These are phyloP conservation scores for Xylaria venustula DNA, from an alignment of 495 filamentous ascomycete genomes.

Conservation along the genomic window DNA sequence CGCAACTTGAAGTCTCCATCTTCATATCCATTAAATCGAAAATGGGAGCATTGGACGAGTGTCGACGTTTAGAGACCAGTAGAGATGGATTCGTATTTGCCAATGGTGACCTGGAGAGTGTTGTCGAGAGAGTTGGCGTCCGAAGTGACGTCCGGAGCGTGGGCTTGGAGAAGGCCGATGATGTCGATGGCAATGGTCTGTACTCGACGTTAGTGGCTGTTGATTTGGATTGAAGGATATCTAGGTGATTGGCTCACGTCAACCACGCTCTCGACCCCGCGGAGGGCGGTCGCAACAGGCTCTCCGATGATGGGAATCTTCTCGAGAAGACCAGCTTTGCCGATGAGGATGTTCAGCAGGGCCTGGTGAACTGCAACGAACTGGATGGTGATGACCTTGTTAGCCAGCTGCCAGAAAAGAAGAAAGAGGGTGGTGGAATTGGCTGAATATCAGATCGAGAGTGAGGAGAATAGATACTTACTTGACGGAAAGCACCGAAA, in stretches of 20 bases:
- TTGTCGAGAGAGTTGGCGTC: conserved; percentile 12
- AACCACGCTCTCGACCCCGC: conserved; percentile 18
- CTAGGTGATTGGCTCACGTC: conserved; percentile 18
- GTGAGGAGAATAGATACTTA: conserved; percentile 1
- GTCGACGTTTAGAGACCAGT: conserved; percentile 1
- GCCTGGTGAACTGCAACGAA: conserved; percentile 31
- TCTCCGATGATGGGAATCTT: conserved; percentile 21
- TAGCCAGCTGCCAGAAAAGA: background rate
- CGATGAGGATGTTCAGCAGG: conserved; percentile 33
- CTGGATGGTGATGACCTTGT: background rate
- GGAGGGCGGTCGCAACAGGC: conserved; percentile 17
- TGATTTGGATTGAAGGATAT: background rate
- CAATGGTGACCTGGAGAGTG: conserved; percentile 15
- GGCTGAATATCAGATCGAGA: background rate
- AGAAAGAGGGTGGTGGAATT: background rate
- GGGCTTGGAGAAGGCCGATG: conserved; percentile 12
- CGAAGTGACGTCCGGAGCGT: background rate
- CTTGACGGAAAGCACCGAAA: conserved; percentile 20
- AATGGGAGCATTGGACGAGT: too few relatives aligned
- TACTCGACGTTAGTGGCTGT: background rate
- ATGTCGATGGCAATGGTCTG: conserved; percentile 14
- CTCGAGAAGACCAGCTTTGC: conserved; percentile 23
- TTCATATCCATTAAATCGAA: too few relatives aligned
- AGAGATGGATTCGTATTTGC: conserved; percentile 1
- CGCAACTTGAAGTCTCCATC: too few relatives aligned